Evolutionary conservation across 179 eudicot species (phyloP), one percentile per base, ranked within the genome.

Genomic region (Pouteria campechiana): DNA sequence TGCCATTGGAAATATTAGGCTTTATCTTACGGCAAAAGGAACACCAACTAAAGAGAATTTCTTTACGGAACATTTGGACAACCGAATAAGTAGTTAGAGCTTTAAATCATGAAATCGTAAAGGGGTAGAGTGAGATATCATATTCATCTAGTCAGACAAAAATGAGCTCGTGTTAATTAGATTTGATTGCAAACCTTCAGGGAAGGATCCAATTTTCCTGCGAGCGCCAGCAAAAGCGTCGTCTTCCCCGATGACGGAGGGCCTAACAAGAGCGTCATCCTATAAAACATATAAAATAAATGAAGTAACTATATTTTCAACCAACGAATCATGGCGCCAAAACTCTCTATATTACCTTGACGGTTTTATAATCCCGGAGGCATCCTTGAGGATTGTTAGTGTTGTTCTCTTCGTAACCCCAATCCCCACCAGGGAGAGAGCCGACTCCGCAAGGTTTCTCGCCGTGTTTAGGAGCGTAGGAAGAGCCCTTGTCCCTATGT

Each of bases 231-330:
- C 11, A 86, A 46, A 34, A 86, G 53, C 35, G 84, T 86, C 16
- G 93, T 75, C 48, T 86, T 86, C 17, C 96, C 96, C 25, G 96
- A 48, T 17, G 78, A 71, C 6, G 96, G 96, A 53, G 93, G 95
- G 32, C 95, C 95, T 11, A 86, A 62, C 56, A 86, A 93, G 25
- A 86, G 74, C 16, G 93, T 82, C 85, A 82, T 66, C 76, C 96
- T 86, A 52, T 21, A 17, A 34, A 43, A 46, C 4, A 19, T n/a
- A 32, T 21, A 13, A 3, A 25, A 43, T 8, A 25, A 5, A 8
- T 25, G 16, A 17, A 32, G 19, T 4, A 1, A 3, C 3, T 1
- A 17, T n/a, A 13, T 6, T 17, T 11, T 13, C 1, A 13, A 7
- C 27, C 10, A n/a, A n/a, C n/a, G n/a, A n/a, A n/a, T n/a, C n/a